Evolutionary conservation across 306 rosid genomes (phyloP), one percentile per base, ranked within the genome.

Genomic region (Pterocarpus macrocarpus): DNA sequence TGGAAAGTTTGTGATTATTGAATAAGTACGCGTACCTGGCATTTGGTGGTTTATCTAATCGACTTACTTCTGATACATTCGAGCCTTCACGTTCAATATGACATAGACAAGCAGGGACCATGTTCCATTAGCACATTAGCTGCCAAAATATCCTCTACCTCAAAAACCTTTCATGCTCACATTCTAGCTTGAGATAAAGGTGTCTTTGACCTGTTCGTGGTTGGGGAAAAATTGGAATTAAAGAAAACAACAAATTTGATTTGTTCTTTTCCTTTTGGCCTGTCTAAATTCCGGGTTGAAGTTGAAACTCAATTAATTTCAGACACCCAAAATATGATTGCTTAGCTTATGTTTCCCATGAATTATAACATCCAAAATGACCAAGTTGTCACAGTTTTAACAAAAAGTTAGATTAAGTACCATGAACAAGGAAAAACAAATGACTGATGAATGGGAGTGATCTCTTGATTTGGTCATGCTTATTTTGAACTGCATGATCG

Each of bases 1-100:
- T 76, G 81, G 75, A 80, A 65, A 76, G 69, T 68, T 52, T 68
- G 81, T 45, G 73, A 82, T 76, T 64, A 65, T 38, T 69, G 76
- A 73, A 64, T 8, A 35, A 47, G 69, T 66, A 61, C 64, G 41
- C 3, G n/a, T 69, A 64, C 71, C 50, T 63, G 35, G 36, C 47
- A 67, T 82, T 87, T 71, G 83, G 75, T 85, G 69, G 86, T 34
- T 67, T 13, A 35, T 52, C 82, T 44, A 81, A 59, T 68, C 15
- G 6, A 4, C 69, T 82, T 11, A 39, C 5, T 57, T 62, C 7
- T 64, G 35, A 66, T 59, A 67, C 59, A 57, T 77, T 63, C 45
- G 62, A 44, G 58, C 55, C 77, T 76, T 76, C 82, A 78, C 55
- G 35, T 70, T 69, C 56, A 68, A 68, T 28, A 58, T 50, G 11